phyloP scores from a whole-genome alignment of 208 protist species.

The Crithidia mellificae region DNA sequence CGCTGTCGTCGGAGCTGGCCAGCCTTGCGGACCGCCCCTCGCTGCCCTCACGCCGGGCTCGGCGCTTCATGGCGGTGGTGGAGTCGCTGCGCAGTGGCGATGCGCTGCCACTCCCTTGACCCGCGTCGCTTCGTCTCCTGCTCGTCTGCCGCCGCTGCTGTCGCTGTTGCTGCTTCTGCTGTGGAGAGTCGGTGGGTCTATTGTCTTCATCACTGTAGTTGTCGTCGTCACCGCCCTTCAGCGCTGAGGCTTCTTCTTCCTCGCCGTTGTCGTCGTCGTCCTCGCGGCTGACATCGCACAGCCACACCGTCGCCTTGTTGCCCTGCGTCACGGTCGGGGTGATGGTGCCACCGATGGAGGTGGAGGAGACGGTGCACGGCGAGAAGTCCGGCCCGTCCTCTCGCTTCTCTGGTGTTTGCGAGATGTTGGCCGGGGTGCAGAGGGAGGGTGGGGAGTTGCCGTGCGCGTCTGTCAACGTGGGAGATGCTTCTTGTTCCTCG shows the following conservation, averaged over 20 bases:
- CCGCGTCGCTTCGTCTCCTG: too few relatives aligned
- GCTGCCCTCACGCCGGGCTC: not conserved
- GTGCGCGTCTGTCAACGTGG: not conserved
- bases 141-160: too few relatives aligned
- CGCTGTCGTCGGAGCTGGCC: not conserved
- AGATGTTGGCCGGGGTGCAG: not conserved
- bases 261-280: not conserved
- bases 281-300: conserved; percentile 18
- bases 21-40: not conserved
- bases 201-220: not conserved
- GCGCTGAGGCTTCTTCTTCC: not conserved
- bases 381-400: conserved; percentile 2
- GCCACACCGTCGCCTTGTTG: not conserved
- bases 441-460: not conserved
- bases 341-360: not conserved
- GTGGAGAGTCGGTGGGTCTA: not conserved
- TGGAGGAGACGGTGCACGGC: conserved; percentile 7
- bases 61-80: too few relatives aligned
- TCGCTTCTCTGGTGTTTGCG: not conserved
- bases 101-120: too few relatives aligned
- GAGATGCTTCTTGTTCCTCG: too few relatives aligned
- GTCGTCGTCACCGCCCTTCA: not conserved
- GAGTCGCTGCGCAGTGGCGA: too few relatives aligned
- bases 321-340: not conserved
- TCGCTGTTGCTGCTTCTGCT: not conserved